Base-by-base conservation (phyloP, 306 rosid species). In the Coriaria nepalensis region DNA sequence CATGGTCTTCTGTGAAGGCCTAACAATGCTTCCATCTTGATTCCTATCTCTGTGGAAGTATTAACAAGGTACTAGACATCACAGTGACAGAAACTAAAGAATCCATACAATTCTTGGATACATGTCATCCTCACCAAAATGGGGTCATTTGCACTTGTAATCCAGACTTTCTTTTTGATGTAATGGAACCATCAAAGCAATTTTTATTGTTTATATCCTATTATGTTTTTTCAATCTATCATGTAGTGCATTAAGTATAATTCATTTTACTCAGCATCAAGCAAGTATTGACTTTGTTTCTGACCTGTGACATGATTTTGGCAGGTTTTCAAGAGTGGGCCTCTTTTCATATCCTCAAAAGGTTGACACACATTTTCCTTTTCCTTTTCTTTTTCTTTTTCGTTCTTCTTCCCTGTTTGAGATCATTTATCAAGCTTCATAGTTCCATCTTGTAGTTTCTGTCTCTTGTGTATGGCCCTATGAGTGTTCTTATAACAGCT, bases 241-340 rank as follows among this genome's bases (percentile, higher is more conserved):
- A 56, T 9, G 33, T 43, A 29, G 38, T 20, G 29, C 29, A 20
- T 20, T 20, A 20, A 20, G 29, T 20, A 3, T 20, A 20, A 20
- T 20, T 20, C 29, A 20, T 20, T 20, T 20, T 20, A 20, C 29
- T 3, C 29, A 1, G 29, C 29, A 20, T 20, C 29, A 20, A 20
- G 29, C 29, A 20, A 20, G 29, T 20, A 20, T 3, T 20, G 29
- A 43, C n/a, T 39, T 43, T 43, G 36, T 56, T 70, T 56, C 68
- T 80, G 70, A 87, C 52, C 48, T 37, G 7, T 57, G 60, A 29
- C 45, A 51, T 55, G 15, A 57, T 67, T 60, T 55, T 69, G 53
- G 64, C 96, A 92, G 98, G 94, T 82, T 63, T 92, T 92, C 75
- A 92, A 85, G 75, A 85, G 96, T 70, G 98, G 98, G 53, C 94